Evolutionary conservation across 148 eudicot genomes (phyloP).

Genomic region (Dianthus caryophyllus): DNA sequence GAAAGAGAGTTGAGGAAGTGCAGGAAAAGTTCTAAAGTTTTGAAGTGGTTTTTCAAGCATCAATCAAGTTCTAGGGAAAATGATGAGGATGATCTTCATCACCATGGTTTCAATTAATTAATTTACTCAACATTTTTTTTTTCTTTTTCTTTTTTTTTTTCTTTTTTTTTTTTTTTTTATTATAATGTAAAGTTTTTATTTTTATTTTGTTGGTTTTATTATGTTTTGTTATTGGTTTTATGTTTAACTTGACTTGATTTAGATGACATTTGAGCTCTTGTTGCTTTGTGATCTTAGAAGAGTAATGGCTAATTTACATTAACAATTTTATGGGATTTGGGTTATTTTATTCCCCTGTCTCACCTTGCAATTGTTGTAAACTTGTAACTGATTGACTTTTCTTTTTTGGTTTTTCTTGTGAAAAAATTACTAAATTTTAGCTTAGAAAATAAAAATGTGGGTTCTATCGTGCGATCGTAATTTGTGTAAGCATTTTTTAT

Average conservation of each 20-base stretch:
- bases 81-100: conserved; percentile 21
- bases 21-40: conserved; percentile 52
- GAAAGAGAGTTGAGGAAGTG: conserved; percentile 52
- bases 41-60: conserved; percentile 77
- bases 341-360: neutral
- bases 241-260: neutral
- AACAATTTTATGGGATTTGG: conserved; percentile 9
- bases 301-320: conserved; percentile 16
- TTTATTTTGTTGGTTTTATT: too few species aligned
- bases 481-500: too few species aligned
- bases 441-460: too few species aligned
- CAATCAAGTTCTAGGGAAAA: conserved; percentile 28
- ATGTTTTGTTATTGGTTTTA: conserved; percentile 8
- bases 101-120: conserved; percentile 7
- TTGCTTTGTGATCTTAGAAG: conserved; percentile 5
- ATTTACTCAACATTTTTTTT: neutral
- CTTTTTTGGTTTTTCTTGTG: too few species aligned
- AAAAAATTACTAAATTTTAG: too few species aligned
- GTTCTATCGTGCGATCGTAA: too few species aligned
- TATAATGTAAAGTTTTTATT: too few species aligned
- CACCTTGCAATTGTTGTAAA: too few species aligned
- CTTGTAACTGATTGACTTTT: too few species aligned
- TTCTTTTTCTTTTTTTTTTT: neutral
- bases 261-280: conserved; percentile 12
- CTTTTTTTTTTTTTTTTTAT: too few species aligned